Evolutionary conservation across 2,329 filamentous ascomycete species (phyloP), one percentile per base, ranked within the genome.

Genomic region (Phaeosphaeriaceae sp.): DNA sequence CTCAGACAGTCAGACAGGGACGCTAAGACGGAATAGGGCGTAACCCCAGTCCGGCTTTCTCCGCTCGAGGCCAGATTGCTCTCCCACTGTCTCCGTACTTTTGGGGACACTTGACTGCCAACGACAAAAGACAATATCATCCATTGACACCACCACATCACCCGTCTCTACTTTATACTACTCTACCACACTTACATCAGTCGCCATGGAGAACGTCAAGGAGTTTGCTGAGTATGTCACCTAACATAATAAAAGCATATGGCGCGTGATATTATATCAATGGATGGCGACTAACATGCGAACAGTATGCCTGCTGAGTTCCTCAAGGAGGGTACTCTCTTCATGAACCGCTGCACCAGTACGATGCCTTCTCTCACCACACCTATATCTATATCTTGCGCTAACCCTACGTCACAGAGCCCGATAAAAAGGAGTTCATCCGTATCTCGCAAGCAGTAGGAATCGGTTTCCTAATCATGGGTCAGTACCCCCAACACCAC

Each of bases 131-230:
- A 47, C 45, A 33, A 28, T 42, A 21, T 42, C 45, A 21, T 26
- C 40, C 38, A 21, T 40, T 29, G 13, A 32, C 20, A 29, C 15
- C 46, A 9, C 47, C 38, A 45, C 42, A 45, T 40, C 44, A 8
- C 36, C 42, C 11, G 41, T 17, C 36, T 18, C 39, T 34, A 20
- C 33, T 32, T 12, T 32, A 16, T 20, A 34, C 36, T 43, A 16
- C 23, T 8, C 23, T 8, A 8, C 23, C 23, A 26, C 23, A 26
- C 11, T 34, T 48, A 48, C 40, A 51, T 20, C 45, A 50, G 42
- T 63, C 70, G 85, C 86, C 83, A 81, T 85, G 74, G 87, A 88
- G 72, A 82, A 87, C 73, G 74, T 89, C 64, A 85, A 88, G 74
- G 85, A 89, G 70, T 77, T 90, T 66, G 81, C 88, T 70, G 87